Evolutionary conservation across 2,329 filamentous ascomycete genomes (phyloP), one percentile per base, ranked within the genome.

Genomic region (Aureobasidium namibiae): DNA sequence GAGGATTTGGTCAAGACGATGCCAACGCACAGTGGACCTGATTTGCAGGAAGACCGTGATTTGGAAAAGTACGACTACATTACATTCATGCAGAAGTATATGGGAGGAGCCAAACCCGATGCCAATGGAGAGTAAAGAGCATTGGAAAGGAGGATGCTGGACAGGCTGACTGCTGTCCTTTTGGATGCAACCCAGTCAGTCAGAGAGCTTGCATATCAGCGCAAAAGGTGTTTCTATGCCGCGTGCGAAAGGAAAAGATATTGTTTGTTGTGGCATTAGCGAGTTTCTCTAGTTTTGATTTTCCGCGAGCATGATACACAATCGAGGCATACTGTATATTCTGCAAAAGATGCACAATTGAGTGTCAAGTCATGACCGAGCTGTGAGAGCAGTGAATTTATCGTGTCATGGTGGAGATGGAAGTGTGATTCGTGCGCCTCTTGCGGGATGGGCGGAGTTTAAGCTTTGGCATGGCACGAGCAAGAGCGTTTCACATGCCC

Each of bases 61-160:
- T 75, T 90, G 69, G 83, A 88, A 38, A 95, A 97, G 74, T 99
- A 87, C 72, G 94, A 99, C 75, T 99, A 99, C 76, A 91, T 97
- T 65, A 86, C 84, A 63, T 99, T 97, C 73, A 99, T 99, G 94
- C 88, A 96, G 73, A 88, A 87, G 59, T 79, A 76, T 64, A 73
- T 78, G 69, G 71, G 57, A 24, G 50, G 50, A 4, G 52, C 52
- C 31, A 23, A 34, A 33, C 24, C 52, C 26, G 39, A 44, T 26
- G 26, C 38, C 52, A 56, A 56, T 21, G 52, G 38, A 9, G 52
- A 56, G 38, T 56, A 41, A 33, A 10, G n/a, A 7, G 6, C 23
- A 24, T 24, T 14, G 31, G 16, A 13, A n/a, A 21, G 21, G 13
- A 6, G 13, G 1, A 48, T 34, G 26, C 45, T 16, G 14, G 24